These are phyloP conservation scores for Pythium rhizo-oryzae DNA, from an alignment of 352 stramenopile genomes.

Conservation along the genomic window DNA sequence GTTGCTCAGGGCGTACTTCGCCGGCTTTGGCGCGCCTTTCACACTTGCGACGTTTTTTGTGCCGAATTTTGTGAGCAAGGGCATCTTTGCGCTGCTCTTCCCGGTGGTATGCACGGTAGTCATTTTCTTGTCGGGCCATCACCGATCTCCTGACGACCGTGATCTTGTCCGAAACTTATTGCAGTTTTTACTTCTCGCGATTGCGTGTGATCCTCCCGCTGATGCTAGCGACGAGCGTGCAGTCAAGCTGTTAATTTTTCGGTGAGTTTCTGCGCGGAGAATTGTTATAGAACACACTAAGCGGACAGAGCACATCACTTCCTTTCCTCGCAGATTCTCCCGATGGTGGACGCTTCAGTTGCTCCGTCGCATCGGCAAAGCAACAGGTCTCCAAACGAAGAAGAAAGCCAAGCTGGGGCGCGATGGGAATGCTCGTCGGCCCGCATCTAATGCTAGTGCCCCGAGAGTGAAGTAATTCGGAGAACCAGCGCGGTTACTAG, in stretches of 20 bases:
- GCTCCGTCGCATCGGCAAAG: constrained; percentile 77
- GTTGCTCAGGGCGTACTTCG: constrained; percentile 80
- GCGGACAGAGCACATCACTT: background rate
- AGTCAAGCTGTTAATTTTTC: constrained; percentile 74
- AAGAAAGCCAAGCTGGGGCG: constrained; percentile 41
- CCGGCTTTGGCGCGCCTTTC: constrained; percentile 85
- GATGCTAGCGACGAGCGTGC: constrained; percentile 42
- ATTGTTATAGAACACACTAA: background rate
- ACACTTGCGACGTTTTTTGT: constrained; percentile 90
- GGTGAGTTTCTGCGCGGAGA: constrained; percentile 33
- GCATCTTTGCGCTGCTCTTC: constrained; percentile 88
- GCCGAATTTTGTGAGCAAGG: constrained; percentile 90
- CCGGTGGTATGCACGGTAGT: constrained; percentile 50
- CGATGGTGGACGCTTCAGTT: constrained; percentile 84
- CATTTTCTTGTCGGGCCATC: too few relatives aligned
- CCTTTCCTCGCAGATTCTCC: constrained; percentile 55
- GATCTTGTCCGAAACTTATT: background rate
- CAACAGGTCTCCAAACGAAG: constrained; percentile 75
- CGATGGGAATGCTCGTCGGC: background rate
- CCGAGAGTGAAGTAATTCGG: background rate
- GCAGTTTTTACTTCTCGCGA: constrained; percentile 84
- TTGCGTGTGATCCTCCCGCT: constrained; percentile 71
- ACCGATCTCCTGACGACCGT: background rate
- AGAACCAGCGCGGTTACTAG: background rate
- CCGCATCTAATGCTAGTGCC: background rate